These are phyloP conservation scores for Boletus vinaceobasis DNA, from an alignment of 768 basidiomycete genomes.

Conservation along the genomic window DNA sequence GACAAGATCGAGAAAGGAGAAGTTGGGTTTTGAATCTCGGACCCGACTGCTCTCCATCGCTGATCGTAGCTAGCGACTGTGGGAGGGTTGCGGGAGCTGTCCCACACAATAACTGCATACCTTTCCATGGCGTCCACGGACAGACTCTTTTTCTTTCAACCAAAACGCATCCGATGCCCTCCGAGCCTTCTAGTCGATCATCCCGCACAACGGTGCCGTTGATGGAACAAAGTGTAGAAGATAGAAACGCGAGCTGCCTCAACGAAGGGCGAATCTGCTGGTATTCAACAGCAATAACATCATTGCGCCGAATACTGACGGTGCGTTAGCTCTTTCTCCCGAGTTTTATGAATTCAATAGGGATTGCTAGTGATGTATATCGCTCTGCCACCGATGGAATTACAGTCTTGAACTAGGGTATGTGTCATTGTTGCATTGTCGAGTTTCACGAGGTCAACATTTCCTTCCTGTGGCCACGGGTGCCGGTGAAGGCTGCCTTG, in stretches of 20 bases:
- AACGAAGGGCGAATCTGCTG: background rate
- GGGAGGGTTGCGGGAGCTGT: background rate
- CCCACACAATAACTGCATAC: no score
- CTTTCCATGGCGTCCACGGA: background rate
- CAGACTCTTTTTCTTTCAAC: background rate
- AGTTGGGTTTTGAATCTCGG: background rate
- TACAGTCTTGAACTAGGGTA: constrained; percentile 44
- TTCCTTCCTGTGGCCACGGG: constrained; percentile 45
- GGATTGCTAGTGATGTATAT: constrained; percentile 47
- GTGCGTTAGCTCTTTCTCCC: constrained; percentile 24
- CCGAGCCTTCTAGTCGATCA: background rate
- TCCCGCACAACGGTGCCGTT: background rate
- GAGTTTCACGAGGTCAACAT: background rate
- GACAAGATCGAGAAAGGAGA: constrained; percentile 61
- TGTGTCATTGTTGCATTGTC: constrained; percentile 17
- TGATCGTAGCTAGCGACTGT: background rate
- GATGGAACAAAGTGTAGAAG: background rate
- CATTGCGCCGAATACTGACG: constrained; percentile 60
- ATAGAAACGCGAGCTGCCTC: background rate
- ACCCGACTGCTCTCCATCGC: constrained; percentile 2
- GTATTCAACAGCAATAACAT: constrained; percentile 20
- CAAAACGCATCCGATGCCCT: background rate
- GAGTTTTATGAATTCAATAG: constrained; percentile 25
- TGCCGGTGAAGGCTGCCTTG: constrained; percentile 41
- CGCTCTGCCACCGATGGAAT: constrained; percentile 41